These are phyloP conservation scores for Rhodomyrtus psidioides DNA, from an alignment of 441 rosid genomes.

Conservation along the genomic window DNA sequence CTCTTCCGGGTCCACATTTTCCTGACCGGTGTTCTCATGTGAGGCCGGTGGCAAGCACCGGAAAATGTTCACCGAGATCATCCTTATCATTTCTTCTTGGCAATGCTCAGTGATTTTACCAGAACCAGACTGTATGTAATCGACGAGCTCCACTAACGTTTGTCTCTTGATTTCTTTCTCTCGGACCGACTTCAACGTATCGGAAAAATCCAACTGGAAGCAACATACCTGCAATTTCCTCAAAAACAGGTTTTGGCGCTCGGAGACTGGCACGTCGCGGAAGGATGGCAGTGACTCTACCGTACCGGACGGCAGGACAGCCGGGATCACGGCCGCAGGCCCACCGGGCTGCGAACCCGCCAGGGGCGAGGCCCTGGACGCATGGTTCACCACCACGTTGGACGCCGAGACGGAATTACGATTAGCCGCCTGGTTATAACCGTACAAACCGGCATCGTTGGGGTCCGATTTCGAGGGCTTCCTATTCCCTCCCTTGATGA, in stretches of 20 bases:
- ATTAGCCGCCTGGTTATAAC: conserved; percentile 11
- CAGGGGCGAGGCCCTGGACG: conserved; percentile 40
- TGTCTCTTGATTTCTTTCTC: conserved; percentile 93
- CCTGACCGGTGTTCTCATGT: conserved; percentile 82
- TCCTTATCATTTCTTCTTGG: conserved; percentile 79
- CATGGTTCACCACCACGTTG: conserved; percentile 59
- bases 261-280: conserved; percentile 55
- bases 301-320: conserved; percentile 43
- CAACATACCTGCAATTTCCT: conserved; percentile 76
- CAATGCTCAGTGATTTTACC: conserved; percentile 62
- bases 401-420: conserved; percentile 20
- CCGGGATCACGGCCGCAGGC: not conserved
- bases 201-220: conserved; percentile 62
- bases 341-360: conserved; percentile 13
- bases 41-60: conserved; percentile 73
- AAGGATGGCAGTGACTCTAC: conserved; percentile 67
- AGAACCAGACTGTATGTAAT: conserved; percentile 73
- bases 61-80: conserved; percentile 62
- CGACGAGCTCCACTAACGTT: conserved; percentile 66
- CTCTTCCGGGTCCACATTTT: conserved; percentile 71
- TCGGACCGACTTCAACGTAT: conserved; percentile 37
- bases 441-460: conserved; percentile 15
- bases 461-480: conserved; percentile 68
- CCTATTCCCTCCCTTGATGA: conserved; percentile 52
- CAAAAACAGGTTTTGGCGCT: conserved; percentile 53